Base-by-base conservation (phyloP, 495 filamentous ascomycete genomes). In the Thermochaetoides thermophila region DNA sequence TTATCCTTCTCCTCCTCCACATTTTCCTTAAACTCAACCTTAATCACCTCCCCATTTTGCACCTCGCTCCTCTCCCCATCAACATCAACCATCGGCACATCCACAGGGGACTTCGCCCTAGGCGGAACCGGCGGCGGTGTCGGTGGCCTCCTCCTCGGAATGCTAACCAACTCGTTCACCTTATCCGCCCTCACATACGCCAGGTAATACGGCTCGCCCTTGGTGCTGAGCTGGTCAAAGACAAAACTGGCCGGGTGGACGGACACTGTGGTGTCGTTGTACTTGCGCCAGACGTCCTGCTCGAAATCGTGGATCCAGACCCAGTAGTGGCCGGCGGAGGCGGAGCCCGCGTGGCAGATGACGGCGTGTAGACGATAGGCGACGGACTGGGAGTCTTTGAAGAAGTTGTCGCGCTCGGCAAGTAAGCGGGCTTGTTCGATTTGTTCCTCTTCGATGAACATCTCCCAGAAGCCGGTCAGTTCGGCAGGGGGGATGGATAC, bases 221-320 rank as follows among this genome's bases (percentile, higher is more conserved):
- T 63, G 12, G 60, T 62, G 31, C 69, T 68, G 35, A 72, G 55
- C 27, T 73, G 63, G 3, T 67, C 62, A 50, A 91, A 79, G 29
- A 95, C 74, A 66, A 37, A 59, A 57, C 37, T 57, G 45, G 44
- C 44, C 72, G 66, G 19, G 51, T 72, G 44, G 38, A 79, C 72
- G 1, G 73, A 74, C 17, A 97, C 85, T 14, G 64, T 63, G 17
- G 76, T 76, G 48, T 97, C 89, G 52, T 97, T 96, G 64, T 95
- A 97, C 46, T 81, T 83, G 31, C 83, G 78, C 84, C 89, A 97
- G 28, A 86, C 57, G 12, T 77, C 63, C 22, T 69, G 64, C 34
- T 73, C 63, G 52, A 91, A 92, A 53, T 96, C 89, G 49, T 74
- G 78, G 44, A 97, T 92, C 66, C 85, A 95, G 37, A 95, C 84